A percentile compares a stretch with the other conserved stretches of the same genome.
These are phyloP conservation scores for Pleurotus djamor DNA, from an alignment of 768 basidiomycete species.

Conservation along the genomic window DNA sequence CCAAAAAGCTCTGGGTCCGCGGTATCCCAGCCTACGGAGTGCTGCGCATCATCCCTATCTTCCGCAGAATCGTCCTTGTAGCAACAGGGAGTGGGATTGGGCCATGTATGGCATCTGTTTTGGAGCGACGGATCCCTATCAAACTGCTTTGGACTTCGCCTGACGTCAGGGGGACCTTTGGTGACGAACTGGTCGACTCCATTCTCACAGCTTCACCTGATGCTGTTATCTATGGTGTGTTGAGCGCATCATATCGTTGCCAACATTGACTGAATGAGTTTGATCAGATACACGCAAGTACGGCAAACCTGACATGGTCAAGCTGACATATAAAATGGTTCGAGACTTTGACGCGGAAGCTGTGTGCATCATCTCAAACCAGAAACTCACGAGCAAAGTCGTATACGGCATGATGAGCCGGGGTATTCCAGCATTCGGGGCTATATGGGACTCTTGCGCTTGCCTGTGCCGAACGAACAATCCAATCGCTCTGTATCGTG, in stretches of 20 bases:
- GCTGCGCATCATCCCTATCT: slow-evolving; percentile 44
- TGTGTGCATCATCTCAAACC: slow-evolving; percentile 39
- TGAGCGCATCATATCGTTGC: background rate
- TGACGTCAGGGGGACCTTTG: slow-evolving; percentile 36
- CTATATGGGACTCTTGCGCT: slow-evolving; percentile 37
- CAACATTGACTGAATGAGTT: background rate
- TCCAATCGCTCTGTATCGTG: too few relatives aligned
- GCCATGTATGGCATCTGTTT: slow-evolving; percentile 35
- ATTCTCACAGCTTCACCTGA: slow-evolving; percentile 36
- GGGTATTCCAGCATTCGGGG: slow-evolving; percentile 37
- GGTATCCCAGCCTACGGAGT: slow-evolving; percentile 51
- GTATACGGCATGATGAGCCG: slow-evolving; percentile 38
- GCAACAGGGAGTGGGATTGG: slow-evolving; percentile 57
- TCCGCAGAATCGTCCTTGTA: slow-evolving; percentile 49
- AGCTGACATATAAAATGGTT: slow-evolving; percentile 34
- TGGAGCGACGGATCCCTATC: slow-evolving; percentile 30
- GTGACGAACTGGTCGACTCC: slow-evolving; percentile 33
- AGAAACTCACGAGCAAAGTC: slow-evolving; percentile 34
- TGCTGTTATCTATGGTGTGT: slow-evolving; percentile 29
- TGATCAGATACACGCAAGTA: slow-evolving; percentile 31
- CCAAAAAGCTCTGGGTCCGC: slow-evolving; percentile 51
- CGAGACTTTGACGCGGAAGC: slow-evolving; percentile 35
- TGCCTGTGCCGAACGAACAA: too few relatives aligned
- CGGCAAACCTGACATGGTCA: slow-evolving; percentile 38
- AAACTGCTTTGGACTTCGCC: slow-evolving; percentile 41